Evolutionary conservation across 257 asterid genomes (phyloP).

Genomic region (Capsicum chinense): DNA sequence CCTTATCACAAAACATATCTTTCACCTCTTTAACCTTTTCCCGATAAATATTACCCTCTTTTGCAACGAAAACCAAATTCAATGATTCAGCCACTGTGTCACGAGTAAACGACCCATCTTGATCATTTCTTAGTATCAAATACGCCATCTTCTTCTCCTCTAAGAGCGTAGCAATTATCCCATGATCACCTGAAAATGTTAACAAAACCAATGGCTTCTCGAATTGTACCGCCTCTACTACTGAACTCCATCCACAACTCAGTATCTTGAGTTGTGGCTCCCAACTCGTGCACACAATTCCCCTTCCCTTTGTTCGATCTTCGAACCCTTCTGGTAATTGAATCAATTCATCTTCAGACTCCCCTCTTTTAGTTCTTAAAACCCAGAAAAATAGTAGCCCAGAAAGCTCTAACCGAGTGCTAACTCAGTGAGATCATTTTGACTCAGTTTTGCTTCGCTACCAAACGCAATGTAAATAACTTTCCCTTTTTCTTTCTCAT

Average conservation of each 20-base stretch:
- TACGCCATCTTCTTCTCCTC: constrained; percentile 31
- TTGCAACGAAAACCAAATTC: constrained; percentile 27
- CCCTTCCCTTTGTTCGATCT: constrained; percentile 35
- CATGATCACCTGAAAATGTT: constrained; percentile 39
- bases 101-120: constrained; percentile 33
- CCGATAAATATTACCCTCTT: constrained; percentile 29
- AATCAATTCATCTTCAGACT: not conserved
- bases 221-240: constrained; percentile 34
- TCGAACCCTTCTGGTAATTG: constrained; percentile 40
- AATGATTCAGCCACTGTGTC: constrained; percentile 32
- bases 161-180: constrained; percentile 36
- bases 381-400: not conserved
- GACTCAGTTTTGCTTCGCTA: constrained; percentile 36
- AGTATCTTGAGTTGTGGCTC: constrained; percentile 41
- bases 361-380: not conserved
- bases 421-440: constrained; percentile 39
- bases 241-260: constrained; percentile 46
- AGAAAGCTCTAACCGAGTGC: constrained; percentile 30
- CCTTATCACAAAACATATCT: not conserved
- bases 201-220: constrained; percentile 37
- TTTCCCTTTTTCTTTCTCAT: constrained; percentile 23
- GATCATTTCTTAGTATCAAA: constrained; percentile 27
- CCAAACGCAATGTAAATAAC: constrained; percentile 43
- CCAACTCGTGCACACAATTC: constrained; percentile 40
- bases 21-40: constrained; percentile 25